These are phyloP conservation scores for Ustulina deusta DNA, from an alignment of 2,329 filamentous ascomycete genomes.

Conservation along the genomic window DNA sequence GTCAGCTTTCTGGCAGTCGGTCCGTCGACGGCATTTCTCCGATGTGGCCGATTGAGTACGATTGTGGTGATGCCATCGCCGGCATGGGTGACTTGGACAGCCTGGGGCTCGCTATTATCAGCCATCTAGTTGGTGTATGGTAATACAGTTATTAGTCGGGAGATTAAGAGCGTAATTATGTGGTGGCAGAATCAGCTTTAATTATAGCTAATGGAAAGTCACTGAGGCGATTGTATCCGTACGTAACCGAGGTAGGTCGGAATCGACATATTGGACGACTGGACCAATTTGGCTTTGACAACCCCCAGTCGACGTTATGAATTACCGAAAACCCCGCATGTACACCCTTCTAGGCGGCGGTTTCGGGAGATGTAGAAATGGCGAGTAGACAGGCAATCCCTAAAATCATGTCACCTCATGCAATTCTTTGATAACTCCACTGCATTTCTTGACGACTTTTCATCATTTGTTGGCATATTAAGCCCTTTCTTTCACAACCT, in stretches of 20 bases:
- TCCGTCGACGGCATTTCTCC: conserved; percentile 11
- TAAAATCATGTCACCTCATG: too few species aligned
- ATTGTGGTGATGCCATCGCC: conserved; percentile 19
- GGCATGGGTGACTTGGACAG: conserved; percentile 4
- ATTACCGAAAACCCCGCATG: neutral
- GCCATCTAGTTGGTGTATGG: neutral
- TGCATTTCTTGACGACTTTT: too few species aligned
- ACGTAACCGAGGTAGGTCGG: neutral
- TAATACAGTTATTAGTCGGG: neutral
- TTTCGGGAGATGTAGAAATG: too few species aligned
- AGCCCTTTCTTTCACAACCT: too few species aligned
- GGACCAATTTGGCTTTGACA: neutral
- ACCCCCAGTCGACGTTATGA: neutral
- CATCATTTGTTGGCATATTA: too few species aligned
- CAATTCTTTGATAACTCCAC: too few species aligned
- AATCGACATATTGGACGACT: neutral
- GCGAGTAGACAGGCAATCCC: too few species aligned
- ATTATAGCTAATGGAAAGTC: neutral
- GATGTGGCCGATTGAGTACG: conserved; percentile 11
- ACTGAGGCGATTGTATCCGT: neutral
- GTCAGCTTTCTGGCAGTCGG: conserved; percentile 17
- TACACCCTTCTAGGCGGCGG: neutral
- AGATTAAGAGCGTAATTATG: neutral
- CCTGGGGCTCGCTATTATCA: conserved; percentile 9
- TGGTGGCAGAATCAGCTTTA: neutral